phyloP scores from a whole-genome alignment of 169 alveolate species.

The Cryptosporidium felis region DNA sequence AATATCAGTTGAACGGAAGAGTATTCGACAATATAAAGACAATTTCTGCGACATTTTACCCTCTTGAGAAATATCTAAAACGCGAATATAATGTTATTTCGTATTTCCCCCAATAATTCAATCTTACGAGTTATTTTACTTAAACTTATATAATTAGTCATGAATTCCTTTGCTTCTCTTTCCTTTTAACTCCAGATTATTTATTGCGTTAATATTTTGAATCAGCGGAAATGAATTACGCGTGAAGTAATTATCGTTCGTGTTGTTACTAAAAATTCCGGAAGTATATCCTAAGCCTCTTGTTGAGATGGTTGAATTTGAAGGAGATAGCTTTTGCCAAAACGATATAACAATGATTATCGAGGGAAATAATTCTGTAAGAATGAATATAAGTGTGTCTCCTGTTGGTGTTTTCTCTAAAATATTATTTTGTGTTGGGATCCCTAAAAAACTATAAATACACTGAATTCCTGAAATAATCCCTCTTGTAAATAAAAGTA shows the following conservation, averaged over 20 bases:
- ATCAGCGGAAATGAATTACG: background rate
- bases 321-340: slow-evolving; percentile 52
- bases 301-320: slow-evolving; percentile 1
- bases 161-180: background rate
- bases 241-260: background rate
- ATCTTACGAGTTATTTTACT: background rate
- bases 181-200: background rate
- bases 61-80: slow-evolving; percentile 48
- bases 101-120: too few species aligned
- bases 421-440: background rate
- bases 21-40: slow-evolving; percentile 45
- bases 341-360: slow-evolving; percentile 39
- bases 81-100: slow-evolving; percentile 39
- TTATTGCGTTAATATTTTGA: slow-evolving; percentile 6
- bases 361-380: slow-evolving; percentile 56
- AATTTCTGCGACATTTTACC: slow-evolving; percentile 51
- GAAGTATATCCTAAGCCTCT: slow-evolving; percentile 59
- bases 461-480: slow-evolving; percentile 32
- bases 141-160: background rate
- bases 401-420: slow-evolving; percentile 54
- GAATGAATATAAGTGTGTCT: slow-evolving; percentile 17
- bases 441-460: background rate
- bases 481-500: slow-evolving; percentile 36
- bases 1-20: slow-evolving; percentile 64
- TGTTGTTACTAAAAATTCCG: background rate